Evolutionary conservation across 2,329 filamentous ascomycete species (phyloP).

Genomic region (Colletotrichum sp.): DNA sequence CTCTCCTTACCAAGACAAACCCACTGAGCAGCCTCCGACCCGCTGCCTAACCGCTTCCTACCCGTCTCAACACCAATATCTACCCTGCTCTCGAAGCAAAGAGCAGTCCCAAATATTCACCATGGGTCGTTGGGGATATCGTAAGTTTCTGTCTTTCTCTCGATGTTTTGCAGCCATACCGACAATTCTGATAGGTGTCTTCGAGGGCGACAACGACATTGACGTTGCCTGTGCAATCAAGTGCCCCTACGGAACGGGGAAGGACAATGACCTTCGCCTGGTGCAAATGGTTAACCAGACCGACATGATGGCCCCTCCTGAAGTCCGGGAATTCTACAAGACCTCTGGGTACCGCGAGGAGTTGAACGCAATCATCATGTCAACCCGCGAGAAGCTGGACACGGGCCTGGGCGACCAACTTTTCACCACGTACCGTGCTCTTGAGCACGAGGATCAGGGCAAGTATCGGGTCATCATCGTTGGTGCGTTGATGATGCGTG

Average conservation of each 20-base stretch:
- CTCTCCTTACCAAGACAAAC: background rate
- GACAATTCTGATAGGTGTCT: background rate
- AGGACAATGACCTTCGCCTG: background rate
- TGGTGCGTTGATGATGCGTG: constrained; percentile 28
- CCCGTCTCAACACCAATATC: background rate
- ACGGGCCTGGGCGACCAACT: background rate
- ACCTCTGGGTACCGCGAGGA: background rate
- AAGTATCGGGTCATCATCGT: constrained; percentile 24
- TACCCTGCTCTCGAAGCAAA: background rate
- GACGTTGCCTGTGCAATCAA: background rate
- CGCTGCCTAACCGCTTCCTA: background rate
- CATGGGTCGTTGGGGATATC: constrained; percentile 1
- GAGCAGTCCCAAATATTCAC: background rate
- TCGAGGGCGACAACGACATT: background rate
- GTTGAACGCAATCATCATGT: background rate
- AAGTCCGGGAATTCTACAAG: background rate
- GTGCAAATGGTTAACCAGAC: background rate
- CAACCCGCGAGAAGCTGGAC: background rate
- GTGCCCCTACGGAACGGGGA: background rate
- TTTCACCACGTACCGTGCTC: background rate
- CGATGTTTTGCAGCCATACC: background rate
- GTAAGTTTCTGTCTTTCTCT: background rate
- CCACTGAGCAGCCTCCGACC: background rate
- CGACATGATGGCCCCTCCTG: background rate
- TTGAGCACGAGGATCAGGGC: background rate